phyloP scores from a whole-genome alignment of 2,329 filamentous ascomycete species.

The Xylaria polymorpha region DNA sequence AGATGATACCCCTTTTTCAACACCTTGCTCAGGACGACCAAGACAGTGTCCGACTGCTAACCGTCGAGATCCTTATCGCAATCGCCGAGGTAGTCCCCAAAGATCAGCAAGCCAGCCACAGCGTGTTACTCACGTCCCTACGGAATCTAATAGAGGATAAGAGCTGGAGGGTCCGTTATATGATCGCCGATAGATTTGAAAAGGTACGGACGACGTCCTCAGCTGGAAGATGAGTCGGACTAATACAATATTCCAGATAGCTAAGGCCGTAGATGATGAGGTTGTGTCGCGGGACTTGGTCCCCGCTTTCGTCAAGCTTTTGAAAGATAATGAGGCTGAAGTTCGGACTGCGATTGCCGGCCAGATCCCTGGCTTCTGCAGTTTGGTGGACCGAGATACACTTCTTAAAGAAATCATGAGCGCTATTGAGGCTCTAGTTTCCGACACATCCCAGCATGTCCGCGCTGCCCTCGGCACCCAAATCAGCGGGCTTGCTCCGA shows the following conservation, averaged over 20 bases:
- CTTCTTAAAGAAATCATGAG: conserved; percentile 97
- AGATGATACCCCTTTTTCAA: conserved; percentile 99
- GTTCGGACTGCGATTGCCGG: conserved; percentile 96
- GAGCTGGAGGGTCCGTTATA: conserved; percentile 99
- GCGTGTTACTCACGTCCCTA: conserved; percentile 88
- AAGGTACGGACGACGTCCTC: conserved; percentile 72
- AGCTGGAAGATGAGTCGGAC: neutral
- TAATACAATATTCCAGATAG: conserved; percentile 71
- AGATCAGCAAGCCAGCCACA: conserved; percentile 96
- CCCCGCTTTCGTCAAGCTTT: conserved; percentile 94
- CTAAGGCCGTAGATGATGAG: conserved; percentile 97
- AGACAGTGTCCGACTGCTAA: conserved; percentile 94
- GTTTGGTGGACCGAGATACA: conserved; percentile 84
- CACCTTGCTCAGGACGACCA: conserved; percentile 96
- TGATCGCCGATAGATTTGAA: conserved; percentile 98
- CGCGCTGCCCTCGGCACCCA: conserved; percentile 94
- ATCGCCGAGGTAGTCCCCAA: conserved; percentile 98
- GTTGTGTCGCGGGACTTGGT: conserved; percentile 94
- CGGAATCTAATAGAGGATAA: conserved; percentile 97
- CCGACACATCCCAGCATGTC: conserved; percentile 96
- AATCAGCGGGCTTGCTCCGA: conserved; percentile 95
- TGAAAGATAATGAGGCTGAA: conserved; percentile 98
- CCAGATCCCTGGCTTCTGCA: conserved; percentile 97
- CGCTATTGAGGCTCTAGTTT: conserved; percentile 94
- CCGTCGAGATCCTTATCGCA: conserved; percentile 94